Evolutionary conservation across 2,329 filamentous ascomycete species (phyloP).

Genomic region (Bipolaris sorokiniana): DNA sequence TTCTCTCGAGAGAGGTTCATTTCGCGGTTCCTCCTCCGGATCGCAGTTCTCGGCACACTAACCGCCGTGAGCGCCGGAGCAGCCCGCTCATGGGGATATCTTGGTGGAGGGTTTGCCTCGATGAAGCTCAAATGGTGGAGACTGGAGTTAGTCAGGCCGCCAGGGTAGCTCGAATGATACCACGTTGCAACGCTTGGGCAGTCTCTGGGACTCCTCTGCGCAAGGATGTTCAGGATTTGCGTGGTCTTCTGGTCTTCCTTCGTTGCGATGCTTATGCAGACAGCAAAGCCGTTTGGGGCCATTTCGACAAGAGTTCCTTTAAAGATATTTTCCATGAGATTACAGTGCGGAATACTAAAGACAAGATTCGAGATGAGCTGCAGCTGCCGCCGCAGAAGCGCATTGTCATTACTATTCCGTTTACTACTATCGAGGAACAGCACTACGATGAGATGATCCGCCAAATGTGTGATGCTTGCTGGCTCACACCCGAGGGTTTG

Average conservation of each 20-base stretch:
- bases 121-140: constrained; percentile 91
- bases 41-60: constrained; percentile 68
- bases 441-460: constrained; percentile 80
- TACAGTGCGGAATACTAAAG: constrained; percentile 85
- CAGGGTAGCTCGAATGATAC: constrained; percentile 77
- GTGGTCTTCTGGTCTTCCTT: constrained; percentile 81
- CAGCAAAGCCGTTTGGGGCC: constrained; percentile 69
- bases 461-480: constrained; percentile 74
- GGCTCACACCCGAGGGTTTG: constrained; percentile 67
- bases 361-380: constrained; percentile 77
- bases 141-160: constrained; percentile 85
- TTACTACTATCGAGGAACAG: constrained; percentile 89
- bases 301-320: constrained; percentile 72
- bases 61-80: constrained; percentile 68
- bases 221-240: constrained; percentile 77
- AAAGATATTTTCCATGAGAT: constrained; percentile 72
- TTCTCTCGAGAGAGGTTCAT: constrained; percentile 81
- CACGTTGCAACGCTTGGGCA: constrained; percentile 86
- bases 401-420: constrained; percentile 86
- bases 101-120: constrained; percentile 83
- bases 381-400: constrained; percentile 81
- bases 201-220: constrained; percentile 90
- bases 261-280: constrained; percentile 77
- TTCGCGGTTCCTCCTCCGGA: constrained; percentile 73
- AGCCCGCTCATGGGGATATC: constrained; percentile 81